Conservation (phyloP, 2,329 filamentous ascomycete genomes). For the Hymenotorrendiella dingleyae region DNA sequence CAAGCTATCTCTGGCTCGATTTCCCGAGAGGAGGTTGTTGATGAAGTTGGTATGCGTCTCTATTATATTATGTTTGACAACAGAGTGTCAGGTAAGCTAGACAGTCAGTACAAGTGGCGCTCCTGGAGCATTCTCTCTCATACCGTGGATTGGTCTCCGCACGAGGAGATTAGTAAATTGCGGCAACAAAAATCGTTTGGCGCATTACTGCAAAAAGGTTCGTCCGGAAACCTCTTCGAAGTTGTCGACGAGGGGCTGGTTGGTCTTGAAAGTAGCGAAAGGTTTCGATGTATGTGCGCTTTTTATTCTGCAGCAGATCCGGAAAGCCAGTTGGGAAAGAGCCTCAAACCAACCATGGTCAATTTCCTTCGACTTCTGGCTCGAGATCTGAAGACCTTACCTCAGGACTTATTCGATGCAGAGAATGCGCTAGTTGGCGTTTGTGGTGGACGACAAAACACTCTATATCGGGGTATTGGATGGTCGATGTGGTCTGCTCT, state of each 20-base stretch:
- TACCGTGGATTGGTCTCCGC: conserved; percentile 16
- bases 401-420: conserved; percentile 4
- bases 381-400: conserved; percentile 10
- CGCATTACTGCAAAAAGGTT: conserved; percentile 1
- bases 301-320: conserved; percentile 18
- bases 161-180: conserved; percentile 18
- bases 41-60: conserved; percentile 28
- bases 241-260: background rate
- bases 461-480: conserved; percentile 11
- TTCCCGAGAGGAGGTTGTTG: conserved; percentile 30
- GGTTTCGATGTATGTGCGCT: conserved; percentile 24
- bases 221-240: background rate
- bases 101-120: conserved; percentile 25
- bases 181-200: conserved; percentile 15
- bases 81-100: conserved; percentile 18
- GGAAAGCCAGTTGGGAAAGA: conserved; percentile 10
- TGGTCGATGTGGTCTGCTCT: conserved; percentile 21
- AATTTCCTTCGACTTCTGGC: conserved; percentile 13
- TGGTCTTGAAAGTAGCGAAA: conserved; percentile 20
- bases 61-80: conserved; percentile 29
- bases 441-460: conserved; percentile 10
- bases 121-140: conserved; percentile 26
- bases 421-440: conserved; percentile 2
- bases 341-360: conserved; percentile 13
- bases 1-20: conserved; percentile 36